Percentiles rank a stretch among this genome's conserved stretches.
These are phyloP conservation scores for Diplodia corticola DNA, from an alignment of 2,329 filamentous ascomycete species.

Conservation along the genomic window DNA sequence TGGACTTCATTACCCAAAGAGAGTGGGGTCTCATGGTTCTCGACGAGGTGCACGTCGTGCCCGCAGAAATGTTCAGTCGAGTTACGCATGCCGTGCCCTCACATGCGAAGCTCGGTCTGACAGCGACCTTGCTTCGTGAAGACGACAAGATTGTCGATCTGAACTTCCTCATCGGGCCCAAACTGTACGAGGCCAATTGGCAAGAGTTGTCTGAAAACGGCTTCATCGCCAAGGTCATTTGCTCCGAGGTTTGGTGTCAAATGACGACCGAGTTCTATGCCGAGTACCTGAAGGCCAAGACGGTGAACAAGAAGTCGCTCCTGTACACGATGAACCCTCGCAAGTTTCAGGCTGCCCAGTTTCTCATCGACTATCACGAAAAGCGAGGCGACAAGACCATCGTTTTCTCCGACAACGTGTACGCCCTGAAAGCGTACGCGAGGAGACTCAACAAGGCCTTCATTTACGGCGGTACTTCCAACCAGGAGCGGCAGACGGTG, in stretches of 20 bases:
- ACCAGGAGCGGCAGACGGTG: constrained; percentile 81
- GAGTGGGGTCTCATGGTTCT: constrained; percentile 98
- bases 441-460: constrained; percentile 80
- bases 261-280: constrained; percentile 99
- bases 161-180: constrained; percentile 96
- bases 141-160: constrained; percentile 98
- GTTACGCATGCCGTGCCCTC: constrained; percentile 92
- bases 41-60: constrained; percentile 97
- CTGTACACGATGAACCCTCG: constrained; percentile 97
- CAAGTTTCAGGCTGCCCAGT: constrained; percentile 97
- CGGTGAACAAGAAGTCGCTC: constrained; percentile 64
- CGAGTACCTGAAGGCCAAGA: constrained; percentile 73
- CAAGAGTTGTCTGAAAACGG: constrained; percentile 97
- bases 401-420: constrained; percentile 97
- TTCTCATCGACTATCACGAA: constrained; percentile 97
- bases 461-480: constrained; percentile 86
- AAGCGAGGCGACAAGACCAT: constrained; percentile 95
- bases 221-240: constrained; percentile 95
- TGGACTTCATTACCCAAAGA: constrained; percentile 83
- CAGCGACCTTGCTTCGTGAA: constrained; percentile 89
- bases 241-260: constrained; percentile 97
- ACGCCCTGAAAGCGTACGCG: constrained; percentile 83
- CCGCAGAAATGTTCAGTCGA: constrained; percentile 92
- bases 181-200: constrained; percentile 98
- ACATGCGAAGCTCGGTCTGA: constrained; percentile 91